Evolutionary conservation across 805 yeast genomes (phyloP), one percentile per base, ranked within the genome.

Genomic region (Suhomyces sp.): DNA sequence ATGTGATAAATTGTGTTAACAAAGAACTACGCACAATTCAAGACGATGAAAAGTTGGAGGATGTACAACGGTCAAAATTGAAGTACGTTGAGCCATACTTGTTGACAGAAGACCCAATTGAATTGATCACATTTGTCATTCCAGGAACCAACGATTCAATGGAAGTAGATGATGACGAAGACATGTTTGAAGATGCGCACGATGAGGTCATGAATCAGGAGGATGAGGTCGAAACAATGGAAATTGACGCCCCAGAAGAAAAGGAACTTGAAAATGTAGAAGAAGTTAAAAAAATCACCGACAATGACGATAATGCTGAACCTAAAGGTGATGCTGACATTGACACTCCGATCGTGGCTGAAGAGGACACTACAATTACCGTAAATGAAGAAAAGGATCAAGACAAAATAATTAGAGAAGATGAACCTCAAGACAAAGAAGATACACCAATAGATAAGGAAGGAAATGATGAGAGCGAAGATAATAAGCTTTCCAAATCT

Each of bases 31-130:
- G 59, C 15, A 44, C 44, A 3, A 29, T 20, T 3, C 65, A 60
- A 18, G 66, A 61, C 28, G 57, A 62, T 44, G 63, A 60, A 7
- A 60, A 59, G 31, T 39, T 55, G 1, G 69, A 63, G 28, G 57
- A 54, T 5, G 31, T 49, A 8, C 30, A 76, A 3, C 72, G 66
- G 39, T 56, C 68, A 3, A 73, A 68, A 27, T 48, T 68, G 4
- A 74, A 62, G 44, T 52, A 63, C 20, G 52, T 68, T 19, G 87
- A 81, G 44, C 71, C 76, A 0, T 81, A 83, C 44, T 46, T 61
- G 10, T 63, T 76, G 19, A 62, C 76, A 0, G 77, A 72, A 22
- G 61, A 58, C 3, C 70, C 80, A 0, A 56, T 79, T 2, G 81
- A 76, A 25, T 52, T 56, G 7, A 53, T 81, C 2, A 47, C 41